Evolutionary conservation across 345 rosid species (phyloP), one percentile per base, ranked within the genome.

Genomic region (Lepidium aucheri): DNA sequence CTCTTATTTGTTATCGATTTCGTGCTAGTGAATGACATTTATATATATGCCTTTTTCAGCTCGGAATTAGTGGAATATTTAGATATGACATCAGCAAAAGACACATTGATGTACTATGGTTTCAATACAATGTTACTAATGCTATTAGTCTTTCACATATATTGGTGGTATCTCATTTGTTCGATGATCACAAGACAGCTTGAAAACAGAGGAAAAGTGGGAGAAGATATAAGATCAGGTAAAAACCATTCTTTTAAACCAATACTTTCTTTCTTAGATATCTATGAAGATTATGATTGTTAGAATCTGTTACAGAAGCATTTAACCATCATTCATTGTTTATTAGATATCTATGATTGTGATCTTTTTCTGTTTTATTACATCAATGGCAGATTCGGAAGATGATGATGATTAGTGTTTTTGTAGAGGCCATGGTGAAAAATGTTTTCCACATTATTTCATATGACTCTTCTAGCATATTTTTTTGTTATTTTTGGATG

Each of bases 201-300:
- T 28, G 61, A 80, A 69, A 93, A 92, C 78, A 84, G 88, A 51
- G 87, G 98, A 78, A 72, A 77, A 79, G 89, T 93, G 10, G 98
- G 93, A 49, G 97, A 90, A 79, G 96, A 85, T 70, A 90, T 93
- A 68, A 86, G 97, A 90, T 87, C 91, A 32, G 95, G 98, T 89
- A 28, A 28, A 28, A 6, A 6, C 4, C 4, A 6, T 28, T 28
- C 53, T 41, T 65, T 32, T 47, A 8, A 28, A 28, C 36, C 14
- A 26, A 18, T 28, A 17, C 18, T 24, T 51, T 50, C 10, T 17
- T 49, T 12, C 12, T 24, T 10, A 53, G 40, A 15, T 38, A 30
- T 16, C 6, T 42, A 6, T n/a, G n/a, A n/a, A n/a, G n/a, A n/a
- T n/a, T n/a, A n/a, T 15, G 9, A 5, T 46, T 60, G 32, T n/a